Percentiles rank a stretch among this genome's conserved stretches.
These are phyloP conservation scores for Neurospora sp. DNA, from an alignment of 495 filamentous ascomycete species.

Conservation along the genomic window DNA sequence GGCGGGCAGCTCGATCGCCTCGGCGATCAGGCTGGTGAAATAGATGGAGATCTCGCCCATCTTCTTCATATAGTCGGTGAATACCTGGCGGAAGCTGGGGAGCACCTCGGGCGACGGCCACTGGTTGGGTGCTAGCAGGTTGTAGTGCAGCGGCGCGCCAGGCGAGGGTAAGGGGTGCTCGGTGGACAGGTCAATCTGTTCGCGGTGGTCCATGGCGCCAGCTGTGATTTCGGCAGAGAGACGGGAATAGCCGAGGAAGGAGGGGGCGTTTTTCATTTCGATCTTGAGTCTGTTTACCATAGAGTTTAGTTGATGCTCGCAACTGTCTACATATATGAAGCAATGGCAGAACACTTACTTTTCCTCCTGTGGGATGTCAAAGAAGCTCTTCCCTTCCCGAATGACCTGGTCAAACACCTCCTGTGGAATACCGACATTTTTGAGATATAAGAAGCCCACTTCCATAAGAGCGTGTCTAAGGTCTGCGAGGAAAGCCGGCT, in stretches of 20 bases:
- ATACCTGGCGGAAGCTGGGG: constrained; percentile 60
- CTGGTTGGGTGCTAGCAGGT: constrained; percentile 79
- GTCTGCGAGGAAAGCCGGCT: constrained; percentile 59
- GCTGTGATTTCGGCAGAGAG: constrained; percentile 54
- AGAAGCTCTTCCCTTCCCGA: constrained; percentile 60
- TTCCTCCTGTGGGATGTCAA: constrained; percentile 72
- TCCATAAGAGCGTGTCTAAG: constrained; percentile 76
- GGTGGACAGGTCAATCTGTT: constrained; percentile 85
- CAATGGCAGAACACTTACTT: constrained; percentile 35
- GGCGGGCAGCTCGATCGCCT: constrained; percentile 66
- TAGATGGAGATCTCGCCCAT: constrained; percentile 61
- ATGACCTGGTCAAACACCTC: constrained; percentile 59
- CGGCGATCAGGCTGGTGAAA: constrained; percentile 80
- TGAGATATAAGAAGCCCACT: constrained; percentile 89
- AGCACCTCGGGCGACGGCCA: constrained; percentile 66
- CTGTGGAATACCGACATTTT: constrained; percentile 67
- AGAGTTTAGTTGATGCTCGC: not conserved
- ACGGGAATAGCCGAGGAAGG: constrained; percentile 52
- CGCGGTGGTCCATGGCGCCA: constrained; percentile 56
- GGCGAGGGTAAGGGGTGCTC: constrained; percentile 57
- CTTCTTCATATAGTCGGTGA: constrained; percentile 62
- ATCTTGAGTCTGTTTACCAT: constrained; percentile 51
- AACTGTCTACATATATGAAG: too few relatives aligned
- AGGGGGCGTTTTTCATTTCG: constrained; percentile 78
- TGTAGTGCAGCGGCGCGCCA: constrained; percentile 61